phyloP scores from a whole-genome alignment of 2,329 filamentous ascomycete species.

The Fusarium ambrosium region DNA sequence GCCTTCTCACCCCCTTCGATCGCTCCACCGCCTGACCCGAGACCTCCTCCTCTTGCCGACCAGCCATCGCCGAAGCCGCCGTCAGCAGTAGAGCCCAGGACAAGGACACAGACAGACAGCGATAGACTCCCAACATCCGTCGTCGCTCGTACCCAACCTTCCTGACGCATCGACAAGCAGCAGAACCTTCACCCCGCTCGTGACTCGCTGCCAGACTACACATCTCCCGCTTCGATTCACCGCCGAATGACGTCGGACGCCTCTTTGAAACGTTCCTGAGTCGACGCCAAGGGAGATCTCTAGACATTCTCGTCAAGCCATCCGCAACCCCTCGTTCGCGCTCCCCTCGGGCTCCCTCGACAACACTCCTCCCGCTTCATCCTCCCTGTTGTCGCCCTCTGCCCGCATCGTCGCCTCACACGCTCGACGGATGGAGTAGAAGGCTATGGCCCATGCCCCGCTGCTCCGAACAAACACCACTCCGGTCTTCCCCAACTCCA shows the following conservation, averaged over 20 bases:
- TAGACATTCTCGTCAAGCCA: constrained; percentile 25
- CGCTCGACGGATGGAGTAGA: constrained; percentile 57
- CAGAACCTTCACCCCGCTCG: constrained; percentile 37
- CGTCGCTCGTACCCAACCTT: constrained; percentile 11
- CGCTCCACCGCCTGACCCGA: constrained; percentile 46
- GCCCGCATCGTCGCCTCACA: constrained; percentile 8
- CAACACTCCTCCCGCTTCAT: constrained; percentile 16
- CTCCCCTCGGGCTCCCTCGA: constrained; percentile 34
- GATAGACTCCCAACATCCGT: constrained; percentile 12
- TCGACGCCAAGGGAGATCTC: constrained; percentile 39
- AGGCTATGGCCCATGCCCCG: constrained; percentile 71
- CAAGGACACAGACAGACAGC: constrained; percentile 15
- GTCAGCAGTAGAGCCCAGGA: constrained; percentile 16
- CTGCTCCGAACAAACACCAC: constrained; percentile 71
- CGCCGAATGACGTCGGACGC: constrained; percentile 45
- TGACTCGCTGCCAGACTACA: constrained; percentile 18
- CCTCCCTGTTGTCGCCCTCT: constrained; percentile 23
- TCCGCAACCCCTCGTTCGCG: constrained; percentile 16
- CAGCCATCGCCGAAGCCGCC: constrained; percentile 34
- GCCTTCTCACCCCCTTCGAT: constrained; percentile 43
- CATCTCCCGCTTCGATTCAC: constrained; percentile 40
- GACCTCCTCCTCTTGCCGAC: constrained; percentile 23
- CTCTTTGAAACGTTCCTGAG: constrained; percentile 40
- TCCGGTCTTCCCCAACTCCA: constrained; percentile 65
- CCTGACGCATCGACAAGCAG: constrained; percentile 22